These are phyloP conservation scores for Diaporthe sp. DNA, from an alignment of 2,329 filamentous ascomycete species.

Conservation along the genomic window DNA sequence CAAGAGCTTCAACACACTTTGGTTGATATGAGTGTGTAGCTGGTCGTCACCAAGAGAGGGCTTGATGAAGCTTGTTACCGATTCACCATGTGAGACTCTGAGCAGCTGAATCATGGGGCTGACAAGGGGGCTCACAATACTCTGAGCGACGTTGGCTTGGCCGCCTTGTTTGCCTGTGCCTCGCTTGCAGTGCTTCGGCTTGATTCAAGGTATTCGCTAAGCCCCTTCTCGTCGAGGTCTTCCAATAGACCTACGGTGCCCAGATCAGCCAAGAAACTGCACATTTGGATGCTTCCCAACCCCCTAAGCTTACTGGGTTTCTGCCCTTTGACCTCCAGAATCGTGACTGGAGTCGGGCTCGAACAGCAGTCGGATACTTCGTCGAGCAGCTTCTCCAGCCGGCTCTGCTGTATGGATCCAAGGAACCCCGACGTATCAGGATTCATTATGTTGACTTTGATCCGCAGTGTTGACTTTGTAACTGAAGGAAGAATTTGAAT, in stretches of 20 bases:
- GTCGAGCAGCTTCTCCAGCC: not conserved
- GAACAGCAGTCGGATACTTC: not conserved
- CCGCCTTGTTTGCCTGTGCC: not conserved
- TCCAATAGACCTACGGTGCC: not conserved
- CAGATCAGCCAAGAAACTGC: not conserved
- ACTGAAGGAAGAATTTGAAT: not conserved
- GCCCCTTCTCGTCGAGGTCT: not conserved
- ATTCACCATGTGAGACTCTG: not conserved
- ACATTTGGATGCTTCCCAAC: rapidly evolving
- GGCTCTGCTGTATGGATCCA: not conserved
- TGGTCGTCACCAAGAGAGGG: not conserved
- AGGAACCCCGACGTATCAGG: not conserved
- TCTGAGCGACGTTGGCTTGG: not conserved
- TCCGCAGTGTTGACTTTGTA: not conserved
- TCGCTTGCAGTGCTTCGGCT: not conserved
- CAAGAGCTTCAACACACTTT: not conserved
- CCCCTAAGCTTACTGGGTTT: not conserved
- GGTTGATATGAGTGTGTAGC: not conserved
- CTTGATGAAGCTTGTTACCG: not conserved
- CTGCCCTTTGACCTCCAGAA: not conserved
- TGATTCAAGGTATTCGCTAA: not conserved
- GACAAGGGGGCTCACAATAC: not conserved
- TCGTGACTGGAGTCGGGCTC: not conserved
- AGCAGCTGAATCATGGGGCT: not conserved
- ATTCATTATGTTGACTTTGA: not conserved